Evolutionary conservation across 164 flowering plant species (phyloP).

Genomic region (Magnolia sinica): DNA sequence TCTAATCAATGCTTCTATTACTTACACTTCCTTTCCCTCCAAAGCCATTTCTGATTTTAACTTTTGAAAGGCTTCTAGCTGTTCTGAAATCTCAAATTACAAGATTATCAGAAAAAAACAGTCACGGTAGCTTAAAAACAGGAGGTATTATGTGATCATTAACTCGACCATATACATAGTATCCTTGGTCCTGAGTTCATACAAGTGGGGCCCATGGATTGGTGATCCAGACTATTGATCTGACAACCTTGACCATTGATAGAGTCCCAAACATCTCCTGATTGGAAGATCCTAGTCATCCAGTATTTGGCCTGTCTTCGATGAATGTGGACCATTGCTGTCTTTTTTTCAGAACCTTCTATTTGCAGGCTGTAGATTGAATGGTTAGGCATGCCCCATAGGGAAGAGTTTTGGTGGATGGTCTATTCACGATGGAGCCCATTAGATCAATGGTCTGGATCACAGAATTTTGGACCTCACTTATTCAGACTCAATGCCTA

Average conservation of each 20-base stretch:
- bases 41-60: slow-evolving; percentile 55
- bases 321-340: background rate
- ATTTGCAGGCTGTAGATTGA: background rate
- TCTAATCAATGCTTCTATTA: slow-evolving; percentile 10
- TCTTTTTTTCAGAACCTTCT: background rate
- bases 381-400: background rate
- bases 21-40: slow-evolving; percentile 84
- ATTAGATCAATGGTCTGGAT: background rate
- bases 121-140: background rate
- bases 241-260: background rate
- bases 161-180: background rate
- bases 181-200: no score
- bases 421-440: background rate
- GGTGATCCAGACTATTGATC: background rate
- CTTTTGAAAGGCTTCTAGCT: slow-evolving; percentile 64
- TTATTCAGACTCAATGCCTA: no score
- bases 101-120: slow-evolving; percentile 13
- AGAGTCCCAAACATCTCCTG: background rate
- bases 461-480: no score
- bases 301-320: background rate
- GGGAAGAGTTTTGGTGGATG: background rate
- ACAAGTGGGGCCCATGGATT: background rate
- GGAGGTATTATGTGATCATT: background rate
- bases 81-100: slow-evolving; percentile 46
- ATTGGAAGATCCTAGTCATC: background rate